Evolutionary conservation across 495 filamentous ascomycete species (phyloP).

Genomic region (Collariella sp.): DNA sequence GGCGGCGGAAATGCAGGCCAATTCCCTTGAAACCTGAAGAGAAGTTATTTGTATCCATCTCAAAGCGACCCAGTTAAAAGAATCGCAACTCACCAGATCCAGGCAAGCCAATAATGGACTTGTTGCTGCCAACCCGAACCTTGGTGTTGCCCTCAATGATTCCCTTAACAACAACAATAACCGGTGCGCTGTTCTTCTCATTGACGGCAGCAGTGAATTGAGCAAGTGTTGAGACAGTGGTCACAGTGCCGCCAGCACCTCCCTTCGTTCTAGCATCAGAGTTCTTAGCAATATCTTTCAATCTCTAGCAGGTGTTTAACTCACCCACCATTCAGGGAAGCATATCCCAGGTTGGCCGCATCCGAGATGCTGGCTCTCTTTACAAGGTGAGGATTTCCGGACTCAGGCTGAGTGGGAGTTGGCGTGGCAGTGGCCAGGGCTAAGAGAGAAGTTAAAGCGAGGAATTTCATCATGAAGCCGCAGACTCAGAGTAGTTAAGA

Average conservation of each 20-base stretch:
- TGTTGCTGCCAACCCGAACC: slow-evolving; percentile 45
- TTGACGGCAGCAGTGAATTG: slow-evolving; percentile 43
- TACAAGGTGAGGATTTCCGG: neutral
- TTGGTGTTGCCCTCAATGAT: slow-evolving; percentile 37
- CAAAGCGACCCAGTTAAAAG: no score
- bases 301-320: neutral
- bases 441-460: slow-evolving; percentile 2
- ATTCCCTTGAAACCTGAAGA: slow-evolving; percentile 35
- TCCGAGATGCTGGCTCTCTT: slow-evolving; percentile 5
- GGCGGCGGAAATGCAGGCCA: slow-evolving; percentile 40
- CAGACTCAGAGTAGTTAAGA: neutral
- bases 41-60: neutral
- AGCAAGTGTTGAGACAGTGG: slow-evolving; percentile 50
- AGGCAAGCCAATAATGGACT: slow-evolving; percentile 44
- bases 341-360: slow-evolving; percentile 3
- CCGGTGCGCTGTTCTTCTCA: slow-evolving; percentile 31
- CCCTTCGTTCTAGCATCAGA: slow-evolving; percentile 43
- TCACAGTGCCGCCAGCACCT: slow-evolving; percentile 49
- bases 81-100: slow-evolving; percentile 21
- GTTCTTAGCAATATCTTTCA: neutral
- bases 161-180: slow-evolving; percentile 43
- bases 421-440: neutral
- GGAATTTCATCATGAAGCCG: slow-evolving; percentile 2
- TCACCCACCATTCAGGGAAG: slow-evolving; percentile 4
- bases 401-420: neutral